Evolutionary conservation across 495 filamentous ascomycete genomes (phyloP), one percentile per base, ranked within the genome.

Genomic region (Lasiosphaeria ovina): DNA sequence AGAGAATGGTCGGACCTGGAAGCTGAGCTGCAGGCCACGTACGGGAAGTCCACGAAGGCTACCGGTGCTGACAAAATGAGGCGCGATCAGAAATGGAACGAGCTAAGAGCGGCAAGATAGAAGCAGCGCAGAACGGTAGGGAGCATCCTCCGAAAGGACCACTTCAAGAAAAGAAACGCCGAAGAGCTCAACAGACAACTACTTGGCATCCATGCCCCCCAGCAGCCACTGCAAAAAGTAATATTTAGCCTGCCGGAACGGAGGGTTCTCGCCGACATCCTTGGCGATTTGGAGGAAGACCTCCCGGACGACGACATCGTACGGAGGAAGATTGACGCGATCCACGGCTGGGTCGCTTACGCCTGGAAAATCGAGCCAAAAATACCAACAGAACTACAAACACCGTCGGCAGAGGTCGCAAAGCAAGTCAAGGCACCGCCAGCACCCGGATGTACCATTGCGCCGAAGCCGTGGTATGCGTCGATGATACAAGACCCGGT

Each of bases 41-140:
- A 49, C 47, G n/a, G 47, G 17, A 49, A 49, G 16, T 49, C 47
- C 47, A 49, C 47, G 47, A 49, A 49, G 47, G 47, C 47, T 49
- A 49, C 47, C 16, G 47, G 47, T 49, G 47, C 47, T 49, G n/a
- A 49, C 17, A 49, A 49, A n/a, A 49, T 7, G 47, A 49, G 47
- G 47, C 47, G 47, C 47, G 47, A 49, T 6, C 47, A 49, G 47
- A 49, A 49, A 16, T 49, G n/a, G 47, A 49, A 49, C 47, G 47
- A 49, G n/a, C n/a, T 49, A n/a, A 49, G 47, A 49, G 47, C 47
- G 47, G 47, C 47, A 49, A 49, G n/a, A 49, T n/a, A 49, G n/a
- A 49, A 49, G 47, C 47, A 49, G 47, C 47, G 47, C 47, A 49
- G n/a, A 49, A 49, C 47, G n/a, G n/a, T 49, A n/a, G 47, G 47